Evolutionary conservation across 208 protist species (phyloP).

Genomic region (Acanthamoeba quina): DNA sequence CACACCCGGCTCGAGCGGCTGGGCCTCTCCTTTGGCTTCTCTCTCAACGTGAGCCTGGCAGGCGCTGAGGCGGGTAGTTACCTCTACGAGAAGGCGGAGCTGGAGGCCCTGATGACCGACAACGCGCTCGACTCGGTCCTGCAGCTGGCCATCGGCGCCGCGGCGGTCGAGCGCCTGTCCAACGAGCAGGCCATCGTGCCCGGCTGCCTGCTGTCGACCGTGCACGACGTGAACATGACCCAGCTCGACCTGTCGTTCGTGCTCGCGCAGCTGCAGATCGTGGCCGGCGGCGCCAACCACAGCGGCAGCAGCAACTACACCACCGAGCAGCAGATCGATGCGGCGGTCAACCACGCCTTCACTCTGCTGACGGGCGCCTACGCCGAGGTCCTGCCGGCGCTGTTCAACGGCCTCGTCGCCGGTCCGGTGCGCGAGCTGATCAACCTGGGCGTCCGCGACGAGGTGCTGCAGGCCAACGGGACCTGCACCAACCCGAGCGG

Average conservation of each 20-base stretch:
- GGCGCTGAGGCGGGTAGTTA: background rate
- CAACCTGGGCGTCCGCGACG: background rate
- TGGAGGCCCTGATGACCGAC: background rate
- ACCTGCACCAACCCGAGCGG: background rate
- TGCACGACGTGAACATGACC: slow-evolving; percentile 9
- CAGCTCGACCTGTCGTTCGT: slow-evolving; percentile 16
- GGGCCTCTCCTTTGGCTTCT: background rate
- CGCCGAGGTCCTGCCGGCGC: background rate
- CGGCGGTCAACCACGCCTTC: slow-evolving; percentile 49
- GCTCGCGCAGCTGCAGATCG: background rate
- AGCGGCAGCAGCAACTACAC: background rate
- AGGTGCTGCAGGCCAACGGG: background rate
- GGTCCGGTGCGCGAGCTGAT: background rate
- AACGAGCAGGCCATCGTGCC: background rate
- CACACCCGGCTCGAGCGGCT: background rate
- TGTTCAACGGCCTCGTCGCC: slow-evolving; percentile 52
- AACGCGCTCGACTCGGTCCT: background rate
- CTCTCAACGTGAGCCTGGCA: slow-evolving; percentile 24
- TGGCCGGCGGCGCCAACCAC: too few relatives aligned
- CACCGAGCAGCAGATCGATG: slow-evolving; percentile 61
- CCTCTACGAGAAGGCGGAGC: slow-evolving; percentile 44
- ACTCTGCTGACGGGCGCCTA: background rate
- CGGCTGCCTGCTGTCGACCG: slow-evolving; percentile 1
- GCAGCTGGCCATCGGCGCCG: background rate
- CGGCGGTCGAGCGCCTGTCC: background rate